phyloP scores from a whole-genome alignment of 352 stramenopile genomes.

The Pythium insidiosum region DNA sequence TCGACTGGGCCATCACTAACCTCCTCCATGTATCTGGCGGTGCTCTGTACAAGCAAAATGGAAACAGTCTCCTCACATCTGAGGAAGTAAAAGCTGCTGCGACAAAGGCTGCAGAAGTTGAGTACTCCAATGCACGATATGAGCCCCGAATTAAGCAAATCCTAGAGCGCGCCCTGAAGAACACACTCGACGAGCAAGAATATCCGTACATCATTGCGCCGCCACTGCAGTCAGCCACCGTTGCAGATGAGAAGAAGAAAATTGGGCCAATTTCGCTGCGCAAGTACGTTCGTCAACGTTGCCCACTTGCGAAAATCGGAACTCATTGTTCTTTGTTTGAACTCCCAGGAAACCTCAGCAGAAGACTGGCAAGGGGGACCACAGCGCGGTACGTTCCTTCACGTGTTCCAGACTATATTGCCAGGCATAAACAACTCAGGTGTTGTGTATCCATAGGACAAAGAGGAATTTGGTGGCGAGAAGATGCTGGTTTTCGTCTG shows the following conservation, averaged over 20 bases:
- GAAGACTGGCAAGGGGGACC: too few relatives aligned
- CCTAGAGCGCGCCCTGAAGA: constrained; percentile 51
- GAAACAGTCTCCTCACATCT: constrained; percentile 34
- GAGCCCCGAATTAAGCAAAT: constrained; percentile 64
- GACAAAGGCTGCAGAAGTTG: constrained; percentile 50
- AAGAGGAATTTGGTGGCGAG: constrained; percentile 43
- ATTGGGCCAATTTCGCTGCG: constrained; percentile 49
- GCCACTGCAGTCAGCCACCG: constrained; percentile 25
- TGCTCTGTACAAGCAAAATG: constrained; percentile 58
- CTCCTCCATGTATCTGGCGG: constrained; percentile 47
- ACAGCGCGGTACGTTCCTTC: too few relatives aligned
- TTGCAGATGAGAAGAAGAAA: constrained; percentile 32
- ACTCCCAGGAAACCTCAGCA: too few relatives aligned
- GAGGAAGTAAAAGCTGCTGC: constrained; percentile 61
- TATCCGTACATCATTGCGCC: constrained; percentile 82
- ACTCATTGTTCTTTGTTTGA: too few relatives aligned
- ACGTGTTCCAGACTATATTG: too few relatives aligned
- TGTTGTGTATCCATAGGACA: background rate
- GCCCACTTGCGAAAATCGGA: too few relatives aligned
- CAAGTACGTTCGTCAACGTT: constrained; percentile 74
- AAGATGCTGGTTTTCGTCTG: constrained; percentile 95
- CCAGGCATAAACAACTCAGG: too few relatives aligned
- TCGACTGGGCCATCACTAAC: constrained; percentile 55
- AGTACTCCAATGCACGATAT: constrained; percentile 78
- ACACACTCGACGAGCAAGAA: constrained; percentile 50